Base-by-base conservation (phyloP, 2,329 filamentous ascomycete species). In the Ophiostoma triangulosporum region DNA sequence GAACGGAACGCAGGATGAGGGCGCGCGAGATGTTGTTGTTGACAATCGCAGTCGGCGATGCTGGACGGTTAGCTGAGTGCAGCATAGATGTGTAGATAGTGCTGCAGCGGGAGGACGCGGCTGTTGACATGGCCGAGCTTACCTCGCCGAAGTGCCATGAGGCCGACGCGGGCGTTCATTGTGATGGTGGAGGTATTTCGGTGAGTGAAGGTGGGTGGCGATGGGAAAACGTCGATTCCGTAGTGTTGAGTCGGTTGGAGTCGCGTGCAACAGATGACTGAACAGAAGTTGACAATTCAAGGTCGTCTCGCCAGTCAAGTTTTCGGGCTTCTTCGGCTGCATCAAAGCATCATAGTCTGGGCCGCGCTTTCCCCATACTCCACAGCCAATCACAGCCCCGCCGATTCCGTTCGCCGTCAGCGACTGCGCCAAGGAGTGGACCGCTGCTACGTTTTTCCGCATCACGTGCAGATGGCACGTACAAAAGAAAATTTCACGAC, bases 111-210 rank as follows among this genome's bases (percentile, higher is more conserved):
- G n/a, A n/a, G n/a, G n/a, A n/a, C n/a, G n/a, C n/a, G n/a, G n/a
- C n/a, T n/a, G 24, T 12, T 2, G 9, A n/a, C 46, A 12, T 48
- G 17, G 27, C 17, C n/a, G n/a, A 31, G 29, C 46, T 22, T 66
- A 80, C 77, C 73, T 75, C 76, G 73, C 66, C 76, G 76, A 65
- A 80, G 67, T 66, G 77, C 77, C 69, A 74, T 72, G 60, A 78
- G 64, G 66, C 77, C 77, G 63, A 78, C 71, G 69, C 77, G 69
- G 63, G 74, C 71, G 65, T 73, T 75, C 77, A 81, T 81, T 43
- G 60, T 67, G 63, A 20, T 36, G 53, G 14, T 35, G 6, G 22
- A 22, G 57, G 50, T n/a, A n/a, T n/a, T n/a, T n/a, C n/a, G n/a
- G n/a, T n/a, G n/a, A n/a, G n/a, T n/a, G n/a, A n/a, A n/a, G 48